Conservation (phyloP, 164 flowering plant species). For the Santalum album region DNA sequence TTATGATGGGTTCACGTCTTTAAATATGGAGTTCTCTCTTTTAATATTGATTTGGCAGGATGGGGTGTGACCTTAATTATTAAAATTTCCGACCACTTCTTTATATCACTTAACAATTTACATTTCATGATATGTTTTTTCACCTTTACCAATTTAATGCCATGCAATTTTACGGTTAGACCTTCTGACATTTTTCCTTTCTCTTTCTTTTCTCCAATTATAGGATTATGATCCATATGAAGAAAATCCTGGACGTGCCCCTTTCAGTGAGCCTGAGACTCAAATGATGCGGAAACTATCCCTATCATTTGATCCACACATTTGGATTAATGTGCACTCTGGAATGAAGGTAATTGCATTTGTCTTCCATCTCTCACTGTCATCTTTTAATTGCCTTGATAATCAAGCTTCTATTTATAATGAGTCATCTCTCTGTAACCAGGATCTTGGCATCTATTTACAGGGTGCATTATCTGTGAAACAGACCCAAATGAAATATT, state of each 20-base stretch:
- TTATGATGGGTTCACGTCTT: too few relatives aligned
- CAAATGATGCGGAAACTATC: constrained; percentile 88
- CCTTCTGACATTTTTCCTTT: neutral
- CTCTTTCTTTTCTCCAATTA: constrained; percentile 1
- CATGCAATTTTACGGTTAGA: neutral
- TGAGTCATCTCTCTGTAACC: neutral
- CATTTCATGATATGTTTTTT: too few relatives aligned
- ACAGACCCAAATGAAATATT: too few relatives aligned
- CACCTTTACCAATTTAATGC: neutral
- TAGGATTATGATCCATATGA: constrained; percentile 98
- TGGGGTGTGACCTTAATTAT: too few relatives aligned
- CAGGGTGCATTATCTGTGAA: too few relatives aligned
- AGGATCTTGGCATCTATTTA: neutral
- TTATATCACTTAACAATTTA: too few relatives aligned
- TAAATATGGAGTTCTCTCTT: too few relatives aligned
- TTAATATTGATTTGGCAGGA: too few relatives aligned
- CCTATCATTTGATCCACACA: constrained; percentile 74
- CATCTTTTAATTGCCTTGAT: neutral
- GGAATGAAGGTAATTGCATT: constrained; percentile 82
- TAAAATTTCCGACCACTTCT: too few relatives aligned
- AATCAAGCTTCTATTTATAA: neutral
- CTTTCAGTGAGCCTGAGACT: constrained; percentile 95
- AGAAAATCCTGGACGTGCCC: constrained; percentile 91
- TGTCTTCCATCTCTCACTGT: neutral
- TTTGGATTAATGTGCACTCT: constrained; percentile 95